Evolutionary conservation across 2,329 filamentous ascomycete genomes (phyloP).

Genomic region (Macrophomina pseudophaseolina): DNA sequence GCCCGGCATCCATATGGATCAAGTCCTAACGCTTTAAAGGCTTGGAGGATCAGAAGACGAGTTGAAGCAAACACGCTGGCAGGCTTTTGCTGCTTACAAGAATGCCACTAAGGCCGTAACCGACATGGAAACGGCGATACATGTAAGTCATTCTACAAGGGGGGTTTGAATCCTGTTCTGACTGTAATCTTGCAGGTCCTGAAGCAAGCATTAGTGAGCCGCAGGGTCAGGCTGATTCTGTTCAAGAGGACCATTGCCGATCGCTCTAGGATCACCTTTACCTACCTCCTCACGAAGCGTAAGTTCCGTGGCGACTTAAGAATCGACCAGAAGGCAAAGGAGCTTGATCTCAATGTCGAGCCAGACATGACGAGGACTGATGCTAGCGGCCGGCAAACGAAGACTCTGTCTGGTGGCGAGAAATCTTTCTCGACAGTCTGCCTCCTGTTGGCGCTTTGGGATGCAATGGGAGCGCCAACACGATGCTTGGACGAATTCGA

Average conservation of each 20-base stretch:
- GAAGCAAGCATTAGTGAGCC: conserved; percentile 67
- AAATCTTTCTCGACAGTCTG: conserved; percentile 99
- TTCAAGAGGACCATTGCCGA: conserved; percentile 87
- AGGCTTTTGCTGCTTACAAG: conserved; percentile 37
- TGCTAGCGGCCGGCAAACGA: conserved; percentile 78
- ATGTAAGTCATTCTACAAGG: conserved; percentile 42
- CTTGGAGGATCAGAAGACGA: conserved; percentile 43
- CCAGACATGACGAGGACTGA: conserved; percentile 72
- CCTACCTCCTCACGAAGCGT: conserved; percentile 85
- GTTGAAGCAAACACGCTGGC: conserved; percentile 34
- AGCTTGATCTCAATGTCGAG: conserved; percentile 76
- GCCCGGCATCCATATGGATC: not conserved
- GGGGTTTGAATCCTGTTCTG: conserved; percentile 31
- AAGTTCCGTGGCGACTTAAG: conserved; percentile 83
- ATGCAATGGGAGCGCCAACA: conserved; percentile 95
- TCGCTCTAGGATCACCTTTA: conserved; percentile 84
- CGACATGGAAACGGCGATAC: conserved; percentile 37
- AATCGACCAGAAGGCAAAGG: conserved; percentile 75
- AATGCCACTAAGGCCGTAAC: conserved; percentile 30
- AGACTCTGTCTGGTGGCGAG: conserved; percentile 92
- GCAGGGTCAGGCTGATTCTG: conserved; percentile 75
- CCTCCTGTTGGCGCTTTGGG: conserved; percentile 90
- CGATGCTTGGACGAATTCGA: conserved; percentile 97
- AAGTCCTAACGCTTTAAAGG: conserved; percentile 23
- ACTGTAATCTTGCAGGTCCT: conserved; percentile 39